phyloP scores from a whole-genome alignment of 2,329 filamentous ascomycete genomes.

The Rhynchosporium secalis region DNA sequence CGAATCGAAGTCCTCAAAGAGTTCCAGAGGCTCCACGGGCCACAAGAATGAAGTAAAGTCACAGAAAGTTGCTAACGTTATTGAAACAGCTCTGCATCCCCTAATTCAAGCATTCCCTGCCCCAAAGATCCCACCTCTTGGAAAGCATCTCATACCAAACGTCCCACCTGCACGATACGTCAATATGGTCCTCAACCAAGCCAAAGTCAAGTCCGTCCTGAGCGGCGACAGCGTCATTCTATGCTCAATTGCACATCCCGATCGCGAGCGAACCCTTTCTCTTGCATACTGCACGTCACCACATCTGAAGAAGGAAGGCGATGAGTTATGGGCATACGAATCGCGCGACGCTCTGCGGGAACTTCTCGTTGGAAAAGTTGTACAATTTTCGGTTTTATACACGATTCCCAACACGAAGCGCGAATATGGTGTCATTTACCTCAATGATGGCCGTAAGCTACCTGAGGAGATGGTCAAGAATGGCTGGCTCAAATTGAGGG shows the following conservation, averaged over 20 bases:
- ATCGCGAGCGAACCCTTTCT: constrained; percentile 82
- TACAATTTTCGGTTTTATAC: constrained; percentile 85
- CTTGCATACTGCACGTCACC: constrained; percentile 91
- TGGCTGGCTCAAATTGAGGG: constrained; percentile 90
- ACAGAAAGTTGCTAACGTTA: constrained; percentile 35
- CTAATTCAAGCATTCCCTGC: constrained; percentile 39
- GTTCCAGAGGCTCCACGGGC: constrained; percentile 15
- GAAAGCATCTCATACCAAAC: constrained; percentile 30
- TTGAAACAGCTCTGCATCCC: constrained; percentile 41
- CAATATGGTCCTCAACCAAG: constrained; percentile 46
- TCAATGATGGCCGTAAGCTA: constrained; percentile 73
- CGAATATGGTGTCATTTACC: constrained; percentile 80
- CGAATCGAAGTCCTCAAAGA: constrained; percentile 12
- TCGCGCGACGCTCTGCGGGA: constrained; percentile 91
- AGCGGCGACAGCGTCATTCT: constrained; percentile 92
- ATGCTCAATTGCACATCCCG: constrained; percentile 76
- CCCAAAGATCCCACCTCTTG: constrained; percentile 18
- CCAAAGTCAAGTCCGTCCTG: constrained; percentile 88
- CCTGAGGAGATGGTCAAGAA: constrained; percentile 83
- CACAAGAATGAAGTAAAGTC: constrained; percentile 25
- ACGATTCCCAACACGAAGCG: constrained; percentile 80
- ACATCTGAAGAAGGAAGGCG: constrained; percentile 81
- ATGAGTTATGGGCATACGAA: constrained; percentile 90
- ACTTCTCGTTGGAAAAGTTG: constrained; percentile 78
- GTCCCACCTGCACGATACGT: constrained; percentile 37